Evolutionary conservation across 192 early-diverging fungal species (phyloP).

Genomic region (Rhizoclosmatium globosum): DNA sequence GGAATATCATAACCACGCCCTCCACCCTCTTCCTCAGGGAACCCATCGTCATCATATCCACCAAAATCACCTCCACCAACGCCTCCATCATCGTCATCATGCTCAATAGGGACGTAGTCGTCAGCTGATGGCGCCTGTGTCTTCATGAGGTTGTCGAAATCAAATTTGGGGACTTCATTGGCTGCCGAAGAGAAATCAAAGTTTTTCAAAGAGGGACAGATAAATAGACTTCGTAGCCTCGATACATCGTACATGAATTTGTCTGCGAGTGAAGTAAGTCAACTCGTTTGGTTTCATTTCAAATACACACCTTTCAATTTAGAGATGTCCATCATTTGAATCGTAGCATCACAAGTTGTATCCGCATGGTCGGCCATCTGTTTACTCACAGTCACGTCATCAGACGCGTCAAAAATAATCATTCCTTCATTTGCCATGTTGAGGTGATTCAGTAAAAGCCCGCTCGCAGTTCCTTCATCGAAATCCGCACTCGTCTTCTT

Average conservation of each 20-base stretch:
- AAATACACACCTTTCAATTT: slow-evolving; percentile 48
- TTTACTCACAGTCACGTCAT: slow-evolving; percentile 61
- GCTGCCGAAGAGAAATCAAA: slow-evolving; percentile 67
- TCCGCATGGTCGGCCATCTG: slow-evolving; percentile 31
- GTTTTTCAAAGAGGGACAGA: slow-evolving; percentile 74
- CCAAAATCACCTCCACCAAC: slow-evolving; percentile 5
- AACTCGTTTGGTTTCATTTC: not conserved
- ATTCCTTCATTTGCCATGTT: slow-evolving; percentile 81
- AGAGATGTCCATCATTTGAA: slow-evolving; percentile 49
- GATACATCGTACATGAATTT: slow-evolving; percentile 56
- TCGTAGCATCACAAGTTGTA: slow-evolving; percentile 3
- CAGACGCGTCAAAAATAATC: slow-evolving; percentile 94
- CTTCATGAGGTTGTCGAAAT: slow-evolving; percentile 26
- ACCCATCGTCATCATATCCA: slow-evolving; percentile 44
- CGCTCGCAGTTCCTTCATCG: slow-evolving; percentile 95
- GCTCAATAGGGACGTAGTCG: slow-evolving; percentile 24
- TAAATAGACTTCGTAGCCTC: slow-evolving; percentile 54
- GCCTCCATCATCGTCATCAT: slow-evolving; percentile 43
- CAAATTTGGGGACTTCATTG: slow-evolving; percentile 33
- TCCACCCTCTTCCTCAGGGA: slow-evolving; percentile 47
- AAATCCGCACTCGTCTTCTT: slow-evolving; percentile 98
- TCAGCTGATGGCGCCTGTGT: slow-evolving; percentile 40
- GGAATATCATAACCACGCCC: not conserved
- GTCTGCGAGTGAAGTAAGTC: slow-evolving; percentile 31
- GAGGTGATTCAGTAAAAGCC: slow-evolving; percentile 89